Base-by-base conservation (phyloP, 148 eudicot species). In the Selenicereus undatus region DNA sequence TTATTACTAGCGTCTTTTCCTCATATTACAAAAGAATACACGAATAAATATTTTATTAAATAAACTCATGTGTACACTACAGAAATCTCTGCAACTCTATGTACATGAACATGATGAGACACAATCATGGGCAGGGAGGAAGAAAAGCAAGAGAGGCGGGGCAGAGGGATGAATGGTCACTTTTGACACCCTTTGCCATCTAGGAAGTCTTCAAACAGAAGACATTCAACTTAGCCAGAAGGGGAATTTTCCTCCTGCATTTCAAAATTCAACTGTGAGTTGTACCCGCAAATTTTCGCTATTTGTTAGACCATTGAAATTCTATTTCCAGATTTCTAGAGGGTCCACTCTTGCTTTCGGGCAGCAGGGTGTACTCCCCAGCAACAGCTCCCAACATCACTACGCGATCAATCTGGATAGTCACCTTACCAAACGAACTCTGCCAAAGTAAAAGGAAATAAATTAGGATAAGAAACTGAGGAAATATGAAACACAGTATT, bases 341-440 rank as follows among this genome's bases (percentile, higher is more conserved):
- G 1, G 97, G 92, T 39, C 99, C 99, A 48, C 94, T 97, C 89
- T 97, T 94, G 92, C 99, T 97, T 80, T 94, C 94, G 0, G 99
- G 99, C 79, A 97, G 85, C 76, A 97, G 83, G 7, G 92, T 90
- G 86, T 97, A 97, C 88, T 92, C 98, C 27, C 98, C 99, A 5
- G 98, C 94, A 64, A 93, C 98, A 29, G 98, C 92, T 76, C 99
- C 99, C 79, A 92, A 83, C 97, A 94, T 94, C 64, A 97, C 99
- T 24, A 97, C 99, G 29, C 98, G 92, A 80, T 97, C 99, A 27
- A 97, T 97, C 89, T 97, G 99, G 88, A 97, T 94, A 5, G 99
- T 97, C 78, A 97, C 99, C 85, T 97, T 97, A 65, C 99, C 99
- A 42, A 97, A 97, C 27, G 99, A 97, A 80, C 91, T 89, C 99